These are phyloP conservation scores for Paecilomyces fulvus DNA, from an alignment of 2,329 filamentous ascomycete genomes.

Conservation along the genomic window DNA sequence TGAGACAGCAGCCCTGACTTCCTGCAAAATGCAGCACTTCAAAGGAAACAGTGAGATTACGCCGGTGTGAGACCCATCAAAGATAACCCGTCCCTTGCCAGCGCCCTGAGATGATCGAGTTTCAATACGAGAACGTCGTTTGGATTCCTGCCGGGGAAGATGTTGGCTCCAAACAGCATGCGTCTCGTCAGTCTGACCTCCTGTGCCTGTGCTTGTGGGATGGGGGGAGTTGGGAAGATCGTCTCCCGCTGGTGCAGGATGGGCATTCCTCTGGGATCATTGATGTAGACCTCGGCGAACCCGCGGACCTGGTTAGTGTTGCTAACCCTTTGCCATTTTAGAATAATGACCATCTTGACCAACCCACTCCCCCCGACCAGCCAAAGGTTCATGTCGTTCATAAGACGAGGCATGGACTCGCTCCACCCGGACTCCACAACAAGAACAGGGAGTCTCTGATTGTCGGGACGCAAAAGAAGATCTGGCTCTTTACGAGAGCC, in stretches of 20 bases:
- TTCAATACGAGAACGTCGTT: not conserved
- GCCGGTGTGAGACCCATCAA: not conserved
- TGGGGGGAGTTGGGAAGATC: not conserved
- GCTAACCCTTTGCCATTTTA: not conserved
- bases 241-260: not conserved
- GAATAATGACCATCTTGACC: not conserved
- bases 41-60: no score
- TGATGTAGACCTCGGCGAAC: not conserved
- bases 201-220: not conserved
- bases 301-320: not conserved
- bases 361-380: not conserved
- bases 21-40: no score
- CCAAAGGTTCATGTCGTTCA: slow-evolving; percentile 3
- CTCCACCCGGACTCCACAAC: not conserved
- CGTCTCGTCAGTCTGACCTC: not conserved
- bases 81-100: not conserved
- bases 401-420: not conserved
- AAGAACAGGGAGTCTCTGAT: not conserved
- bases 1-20: no score
- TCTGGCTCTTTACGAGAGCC: slow-evolving; percentile 1
- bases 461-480: not conserved
- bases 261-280: not conserved
- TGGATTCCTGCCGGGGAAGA: not conserved
- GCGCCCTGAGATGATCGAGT: not conserved
- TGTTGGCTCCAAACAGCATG: not conserved